Evolutionary conservation across 805 yeast species (phyloP), one percentile per base, ranked within the genome.

Genomic region (Kazachstania bromeliacearum): DNA sequence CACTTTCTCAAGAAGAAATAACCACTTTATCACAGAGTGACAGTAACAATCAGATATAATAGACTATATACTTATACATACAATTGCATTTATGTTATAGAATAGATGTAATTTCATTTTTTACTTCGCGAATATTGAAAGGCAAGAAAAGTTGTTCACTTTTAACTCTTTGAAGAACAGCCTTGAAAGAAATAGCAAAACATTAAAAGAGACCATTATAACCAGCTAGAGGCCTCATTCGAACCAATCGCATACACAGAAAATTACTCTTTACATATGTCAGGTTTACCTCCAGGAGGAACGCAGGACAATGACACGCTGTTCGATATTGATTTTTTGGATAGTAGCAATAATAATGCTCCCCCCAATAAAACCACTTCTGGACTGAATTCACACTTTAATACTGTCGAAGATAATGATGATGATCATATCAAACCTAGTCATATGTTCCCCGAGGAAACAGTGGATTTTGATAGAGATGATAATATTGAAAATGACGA

Each of bases 1-100:
- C 87, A 5, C 61, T 84, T 35, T 73, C 79, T 27, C 85, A 77
- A 45, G 81, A 76, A 18, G 94, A 85, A 55, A 78, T 79, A 20
- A 35, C 39, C 3, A 4, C 15, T 9, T n/a, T 23, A 23, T n/a
- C 26, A n/a, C 26, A 3, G n/a, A 23, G 26, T 26, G 13, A 17
- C 13, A 7, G 15, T 7, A 33, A 14, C 10, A 24, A 24, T 33
- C 24, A n/a, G 12, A 23, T 33, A 33, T 33, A 26, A 17, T n/a
- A n/a, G n/a, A n/a, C n/a, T n/a, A n/a, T n/a, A n/a, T n/a, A n/a
- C n/a, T n/a, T n/a, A n/a, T n/a, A n/a, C n/a, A n/a, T n/a, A n/a
- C n/a, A n/a, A n/a, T n/a, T n/a, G n/a, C n/a, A n/a, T n/a, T n/a
- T n/a, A n/a, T n/a, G n/a, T n/a, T n/a, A n/a, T n/a, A n/a, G n/a